These are phyloP conservation scores for Fomitopsis pinicola DNA, from an alignment of 1,284 basidiomycete genomes.

Conservation along the genomic window DNA sequence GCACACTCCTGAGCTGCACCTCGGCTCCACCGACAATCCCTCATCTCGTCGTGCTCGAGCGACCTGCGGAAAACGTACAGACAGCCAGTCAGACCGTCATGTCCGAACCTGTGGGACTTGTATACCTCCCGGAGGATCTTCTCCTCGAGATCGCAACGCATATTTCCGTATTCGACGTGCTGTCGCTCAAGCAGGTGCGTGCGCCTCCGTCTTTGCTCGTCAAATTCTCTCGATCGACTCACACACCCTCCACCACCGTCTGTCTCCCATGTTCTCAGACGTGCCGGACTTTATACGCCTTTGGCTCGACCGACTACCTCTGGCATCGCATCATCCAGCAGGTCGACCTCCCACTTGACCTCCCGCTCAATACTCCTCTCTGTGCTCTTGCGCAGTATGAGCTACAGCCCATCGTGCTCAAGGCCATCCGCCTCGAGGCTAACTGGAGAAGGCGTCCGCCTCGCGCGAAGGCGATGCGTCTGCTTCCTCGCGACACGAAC, in stretches of 20 bases:
- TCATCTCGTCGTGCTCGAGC: neutral
- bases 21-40: neutral
- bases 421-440: slow-evolving; percentile 44
- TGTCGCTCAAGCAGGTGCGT: slow-evolving; percentile 46
- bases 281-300: slow-evolving; percentile 40
- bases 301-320: slow-evolving; percentile 43
- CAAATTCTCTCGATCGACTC: neutral
- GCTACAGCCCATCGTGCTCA: slow-evolving; percentile 33
- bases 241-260: slow-evolving; percentile 2
- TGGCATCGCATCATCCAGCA: slow-evolving; percentile 40
- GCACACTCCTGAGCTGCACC: neutral
- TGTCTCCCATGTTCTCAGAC: slow-evolving; percentile 37
- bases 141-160: slow-evolving; percentile 29
- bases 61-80: neutral
- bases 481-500: slow-evolving; percentile 32
- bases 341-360: slow-evolving; percentile 31
- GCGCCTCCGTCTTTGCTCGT: slow-evolving; percentile 1
- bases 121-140: slow-evolving; percentile 35
- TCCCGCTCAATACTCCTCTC: slow-evolving; percentile 24
- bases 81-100: neutral
- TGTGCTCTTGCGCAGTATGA: slow-evolving; percentile 27
- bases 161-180: slow-evolving; percentile 36
- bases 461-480: slow-evolving; percentile 33
- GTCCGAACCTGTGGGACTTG: slow-evolving; percentile 10
- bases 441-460: slow-evolving; percentile 41